Evolutionary conservation across 345 rosid genomes (phyloP).

Genomic region (thale cress (Arabidopsis thaliana)): DNA sequence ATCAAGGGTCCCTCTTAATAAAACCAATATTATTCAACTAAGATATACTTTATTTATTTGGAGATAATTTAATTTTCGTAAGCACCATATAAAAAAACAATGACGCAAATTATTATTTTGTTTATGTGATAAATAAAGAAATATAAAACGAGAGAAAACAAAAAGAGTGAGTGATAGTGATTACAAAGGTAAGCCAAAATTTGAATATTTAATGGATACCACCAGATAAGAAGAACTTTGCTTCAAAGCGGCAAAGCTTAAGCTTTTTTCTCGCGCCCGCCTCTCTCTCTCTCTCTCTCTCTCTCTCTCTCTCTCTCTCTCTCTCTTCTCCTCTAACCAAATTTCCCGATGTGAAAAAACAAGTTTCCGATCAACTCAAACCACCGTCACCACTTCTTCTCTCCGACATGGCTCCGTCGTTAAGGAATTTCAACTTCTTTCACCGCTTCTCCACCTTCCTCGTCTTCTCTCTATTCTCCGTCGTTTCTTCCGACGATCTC

Average conservation of each 20-base stretch:
- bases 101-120: background rate
- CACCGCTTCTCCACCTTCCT: constrained; percentile 21
- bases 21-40: background rate
- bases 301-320: background rate
- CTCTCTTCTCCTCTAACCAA: background rate
- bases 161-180: background rate
- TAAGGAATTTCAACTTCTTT: background rate
- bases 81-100: background rate
- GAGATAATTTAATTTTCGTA: background rate
- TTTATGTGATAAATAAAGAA: background rate
- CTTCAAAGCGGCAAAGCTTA: constrained; percentile 43
- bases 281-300: background rate
- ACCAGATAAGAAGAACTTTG: constrained; percentile 37
- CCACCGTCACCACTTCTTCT: constrained; percentile 19
- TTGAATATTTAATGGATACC: constrained; percentile 39
- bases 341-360: constrained; percentile 33
- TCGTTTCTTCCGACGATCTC: constrained; percentile 62
- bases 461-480: constrained; percentile 44
- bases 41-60: background rate
- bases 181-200: background rate
- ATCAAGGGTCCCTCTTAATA: constrained; percentile 27
- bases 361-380: constrained; percentile 5
- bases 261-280: constrained; percentile 31
- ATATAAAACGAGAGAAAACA: background rate
- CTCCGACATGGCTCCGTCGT: constrained; percentile 30